A percentile compares a stretch with the other conserved stretches of the same genome.
phyloP scores from a whole-genome alignment of 1,284 basidiomycete genomes.

The Tilletia setariae region DNA sequence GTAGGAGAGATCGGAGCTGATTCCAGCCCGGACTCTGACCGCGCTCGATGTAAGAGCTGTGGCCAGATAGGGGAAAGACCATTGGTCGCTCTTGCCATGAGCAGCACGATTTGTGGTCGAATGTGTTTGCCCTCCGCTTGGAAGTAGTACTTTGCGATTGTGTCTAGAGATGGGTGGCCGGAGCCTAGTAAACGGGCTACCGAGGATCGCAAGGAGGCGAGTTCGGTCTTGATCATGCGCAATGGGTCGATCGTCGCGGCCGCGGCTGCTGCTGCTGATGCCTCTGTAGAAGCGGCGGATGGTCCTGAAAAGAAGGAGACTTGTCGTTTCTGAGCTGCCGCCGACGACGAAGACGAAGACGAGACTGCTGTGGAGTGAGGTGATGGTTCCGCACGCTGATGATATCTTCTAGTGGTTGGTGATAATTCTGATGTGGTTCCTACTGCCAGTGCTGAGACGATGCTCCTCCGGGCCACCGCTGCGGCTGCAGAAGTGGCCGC shows the following conservation, averaged over 20 bases:
- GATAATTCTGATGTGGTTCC: too few relatives aligned
- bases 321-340: too few relatives aligned
- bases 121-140: slow-evolving; percentile 71
- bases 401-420: too few relatives aligned
- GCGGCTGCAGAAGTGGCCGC: too few relatives aligned
- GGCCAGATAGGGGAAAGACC: slow-evolving; percentile 64
- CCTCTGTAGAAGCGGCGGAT: too few relatives aligned
- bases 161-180: slow-evolving; percentile 78
- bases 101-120: slow-evolving; percentile 81
- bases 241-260: slow-evolving; percentile 2
- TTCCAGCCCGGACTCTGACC: slow-evolving; percentile 42
- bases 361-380: too few relatives aligned
- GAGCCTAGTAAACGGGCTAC: slow-evolving; percentile 79
- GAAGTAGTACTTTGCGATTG: slow-evolving; percentile 91
- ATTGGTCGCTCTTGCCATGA: slow-evolving; percentile 88
- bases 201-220: slow-evolving; percentile 70
- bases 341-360: too few relatives aligned
- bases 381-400: too few relatives aligned
- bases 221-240: slow-evolving; percentile 55
- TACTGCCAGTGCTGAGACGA: too few relatives aligned
- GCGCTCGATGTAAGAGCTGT: slow-evolving; percentile 53
- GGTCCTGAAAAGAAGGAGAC: too few relatives aligned
- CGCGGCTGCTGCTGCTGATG: too few relatives aligned
- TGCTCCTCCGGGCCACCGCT: too few relatives aligned
- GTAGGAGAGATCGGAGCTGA: slow-evolving; percentile 69